Base-by-base conservation (phyloP, 2,329 filamentous ascomycete species). In the Endothia cerciana region DNA sequence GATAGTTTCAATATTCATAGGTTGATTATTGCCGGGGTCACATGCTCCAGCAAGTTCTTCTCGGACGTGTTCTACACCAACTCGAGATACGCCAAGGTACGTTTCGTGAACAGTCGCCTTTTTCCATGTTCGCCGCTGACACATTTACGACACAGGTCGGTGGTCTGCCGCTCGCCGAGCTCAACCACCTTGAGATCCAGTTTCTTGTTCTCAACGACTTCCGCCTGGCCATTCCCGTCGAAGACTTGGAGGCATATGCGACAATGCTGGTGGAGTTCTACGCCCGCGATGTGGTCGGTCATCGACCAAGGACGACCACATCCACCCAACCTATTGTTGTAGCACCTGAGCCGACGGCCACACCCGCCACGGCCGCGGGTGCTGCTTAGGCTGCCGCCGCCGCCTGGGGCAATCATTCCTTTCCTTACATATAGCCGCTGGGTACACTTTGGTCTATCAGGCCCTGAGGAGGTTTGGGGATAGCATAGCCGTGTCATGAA, bases 251-350 rank as follows among this genome's bases (percentile, higher is more conserved):
- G 77, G 93, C 93, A 0, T 99, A 99, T 73, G 95, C 93, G 5
- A 99, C 95, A 0, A 98, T 98, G 94, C 83, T 99, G 15, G 95
- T 99, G 19, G 94, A 98, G 74, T 99, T 98, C 74, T 99, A 98
- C 74, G 94, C 93, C 0, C 86, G 94, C 63, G 95, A 99, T 76
- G 90, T 97, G 19, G 87, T 97, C 33, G 77, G 77, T 6, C 78
- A 79, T 65, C 73, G 74, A 19, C 70, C 71, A 7, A 65, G 49
- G 33, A 67, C 56, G 59, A 63, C 60, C 40, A 43, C 38, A 6
- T 28, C 25, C 17, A 19, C 11, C 7, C 57, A 45, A 15, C 22
- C n/a, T 55, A n/a, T 41, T 25, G 17, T 41, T 33, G 11, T 22
- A 22, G 30, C 22, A n/a, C 36, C 36, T 49, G 58, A 17, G 19